Evolutionary conservation across 108 stramenopile genomes (phyloP), one percentile per base, ranked within the genome.

Genomic region (Cyclotella baltica): DNA sequence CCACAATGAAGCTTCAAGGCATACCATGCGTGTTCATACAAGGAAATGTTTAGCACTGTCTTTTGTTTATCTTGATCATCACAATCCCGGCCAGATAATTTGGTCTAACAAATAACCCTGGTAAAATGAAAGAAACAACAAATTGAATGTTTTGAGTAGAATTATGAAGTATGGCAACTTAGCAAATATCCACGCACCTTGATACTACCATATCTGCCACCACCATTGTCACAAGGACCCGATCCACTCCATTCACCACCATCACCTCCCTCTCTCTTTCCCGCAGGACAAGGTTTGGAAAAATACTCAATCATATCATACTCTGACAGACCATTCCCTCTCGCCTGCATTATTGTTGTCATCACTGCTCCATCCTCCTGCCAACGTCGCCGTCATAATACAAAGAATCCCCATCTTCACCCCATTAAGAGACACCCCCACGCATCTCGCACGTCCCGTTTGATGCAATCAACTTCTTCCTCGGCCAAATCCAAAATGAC

Each of bases 81-180:
- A 63, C 95, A 96, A 37, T 88, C 88, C 57, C 95, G 93, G 4
- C 95, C 95, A 48, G 85, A 80, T 9, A 91, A 91, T 56, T 96
- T 90, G 16, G 91, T 86, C 80, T 96, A 96, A 57, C 95, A 96
- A 53, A 96, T 93, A 96, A 11, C 95, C 95, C 67, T 67, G 27
- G 3, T 1, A 20, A 46, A 19, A 19, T 22, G 25, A 22, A 10
- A n/a, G n/a, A n/a, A n/a, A n/a, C n/a, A n/a, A n/a, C n/a, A n/a
- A 43, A 40, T 27, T 25, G 1, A 57, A 22, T 37, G 46, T 16
- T 1, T 48, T 0, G 31, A 11, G 1, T 2, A 33, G 48, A 1
- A 30, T 50, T 19, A 19, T 43, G 0, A 22, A 27, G 31, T 13
- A 62, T 33, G 35, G 13, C 10, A 13, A 35, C 16, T 2, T 1